Base-by-base conservation (phyloP, 441 rosid species). In the Erodium trifolium region DNA sequence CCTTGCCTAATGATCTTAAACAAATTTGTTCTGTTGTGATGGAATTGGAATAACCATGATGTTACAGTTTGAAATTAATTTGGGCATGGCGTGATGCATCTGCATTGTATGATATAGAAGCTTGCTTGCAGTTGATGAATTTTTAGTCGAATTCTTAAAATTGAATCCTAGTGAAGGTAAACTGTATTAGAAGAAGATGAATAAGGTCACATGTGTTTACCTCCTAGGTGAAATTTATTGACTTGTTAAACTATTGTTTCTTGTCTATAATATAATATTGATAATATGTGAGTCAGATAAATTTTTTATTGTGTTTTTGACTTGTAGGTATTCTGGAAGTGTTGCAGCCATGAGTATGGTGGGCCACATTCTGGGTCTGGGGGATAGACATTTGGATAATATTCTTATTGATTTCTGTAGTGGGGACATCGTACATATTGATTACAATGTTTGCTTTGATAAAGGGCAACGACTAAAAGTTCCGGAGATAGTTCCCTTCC, bases 311-410 rank as follows among this genome's bases (percentile, higher is more conserved):
- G n/a, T 73, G 0, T 78, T 73, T 62, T 72, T 71, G 31, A 65
- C 73, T 81, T 83, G 80, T 82, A 94, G 99, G 87, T 94, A 88
- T 79, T 83, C 97, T 72, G 92, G 94, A 75, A 94, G 94, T 75
- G 86, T 92, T 78, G 99, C 99, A 67, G 96, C 97, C 77, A 94
- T 92, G 99, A 92, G 99, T 78, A 91, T 94, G 81, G 98, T 92
- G 66, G 99, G 99, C 68, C 96, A 94, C 82, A 82, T 94, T 81
- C 83, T 94, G 66, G 99, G 99, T 73, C 85, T 94, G 43, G 98
- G 99, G 17, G 99, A 94, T 78, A 87, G 99, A 81, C 99, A 92
- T 84, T 85, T 92, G 81, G 99, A 94, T 81, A 94, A 94, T 80
- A 90, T 94, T 83, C 97, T 94, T 68, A 81, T 94, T 79, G 97